Evolutionary conservation across 1,284 basidiomycete species (phyloP).

Genomic region (Leccinum huronense): DNA sequence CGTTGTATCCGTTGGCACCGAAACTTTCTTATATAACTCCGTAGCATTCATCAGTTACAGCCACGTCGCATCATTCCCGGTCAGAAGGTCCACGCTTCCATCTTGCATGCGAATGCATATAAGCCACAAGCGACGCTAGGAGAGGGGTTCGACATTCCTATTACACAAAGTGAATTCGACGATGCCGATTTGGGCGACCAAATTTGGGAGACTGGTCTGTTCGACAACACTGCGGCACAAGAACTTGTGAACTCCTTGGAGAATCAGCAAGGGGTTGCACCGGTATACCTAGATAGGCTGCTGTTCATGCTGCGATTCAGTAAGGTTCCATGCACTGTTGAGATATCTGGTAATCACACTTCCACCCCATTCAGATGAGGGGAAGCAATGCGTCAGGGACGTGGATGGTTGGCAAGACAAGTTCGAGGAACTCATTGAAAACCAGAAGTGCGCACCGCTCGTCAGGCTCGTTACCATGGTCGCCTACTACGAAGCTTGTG

Average conservation of each 20-base stretch:
- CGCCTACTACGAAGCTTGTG: constrained; percentile 29
- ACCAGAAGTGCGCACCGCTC: constrained; percentile 12
- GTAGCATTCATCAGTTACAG: constrained; percentile 11
- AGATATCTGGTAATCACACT: not conserved
- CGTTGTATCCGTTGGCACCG: not conserved
- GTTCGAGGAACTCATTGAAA: constrained; percentile 18
- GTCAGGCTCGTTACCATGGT: constrained; percentile 26
- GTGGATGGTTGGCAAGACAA: constrained; percentile 12
- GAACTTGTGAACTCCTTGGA: constrained; percentile 1
- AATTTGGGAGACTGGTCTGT: constrained; percentile 14
- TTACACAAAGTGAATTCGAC: not conserved
- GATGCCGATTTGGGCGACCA: not conserved
- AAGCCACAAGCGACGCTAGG: constrained; percentile 14
- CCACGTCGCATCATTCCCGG: constrained; percentile 21
- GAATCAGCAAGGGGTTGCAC: constrained; percentile 1
- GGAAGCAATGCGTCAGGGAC: constrained; percentile 21
- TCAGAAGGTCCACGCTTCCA: constrained; percentile 21
- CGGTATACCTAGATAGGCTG: constrained; percentile 12
- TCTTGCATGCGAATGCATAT: constrained; percentile 15
- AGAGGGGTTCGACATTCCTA: constrained; percentile 10
- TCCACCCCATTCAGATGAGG: constrained; percentile 22
- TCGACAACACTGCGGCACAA: constrained; percentile 10
- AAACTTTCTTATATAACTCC: not conserved
- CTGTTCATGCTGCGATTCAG: constrained; percentile 17
- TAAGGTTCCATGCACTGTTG: not conserved